Base-by-base conservation (phyloP, 2,329 filamentous ascomycete species). In the Ceratocystis albifundus region DNA sequence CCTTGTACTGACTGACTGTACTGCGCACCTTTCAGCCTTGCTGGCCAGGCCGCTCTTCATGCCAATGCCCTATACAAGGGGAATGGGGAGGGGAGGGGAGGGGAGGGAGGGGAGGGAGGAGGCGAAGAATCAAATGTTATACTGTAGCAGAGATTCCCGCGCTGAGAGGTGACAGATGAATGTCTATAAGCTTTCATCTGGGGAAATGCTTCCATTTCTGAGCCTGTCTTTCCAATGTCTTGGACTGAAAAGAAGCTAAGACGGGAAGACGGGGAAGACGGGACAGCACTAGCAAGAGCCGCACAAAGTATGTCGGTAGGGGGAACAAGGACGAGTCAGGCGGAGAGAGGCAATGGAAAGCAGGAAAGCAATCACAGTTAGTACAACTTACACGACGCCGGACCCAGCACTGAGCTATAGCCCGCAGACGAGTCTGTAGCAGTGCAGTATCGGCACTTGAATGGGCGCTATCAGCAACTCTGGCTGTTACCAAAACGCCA, bases 361-460 rank as follows among this genome's bases (percentile, higher is more conserved):
- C 28, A 32, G 32, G 3, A 32, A 32, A 36, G 12, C 7, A 17
- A 59, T 41, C 10, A 12, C 10, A 10, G 2, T 41, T 41, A 41
- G 10, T 12, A 41, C 36, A 36, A 20, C 55, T 59, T 32, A 59
- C 55, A 28, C 32, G 55, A 36, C 55, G 55, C 17, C 36, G 55
- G n/a, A 10, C 28, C 55, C 55, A 59, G 28, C 55, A 59, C 55
- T 36, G 55, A 15, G 55, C 55, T 32, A 59, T 59, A 17, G 28
- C 55, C 55, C n/a, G 28, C 17, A 59, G 55, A 59, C 55, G 55
- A 32, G 28, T 30, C 55, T 36, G 55, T 7, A 59, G 28, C 15
- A 59, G 15, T 30, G n/a, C 55, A 59, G 25, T 30, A 8, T 28
- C 55, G 32, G 50, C 22, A 28, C 50, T 55, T 15, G 12, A 30